A percentile compares a stretch with the other conserved stretches of the same genome.
Evolutionary conservation across 306 rosid genomes (phyloP).

Genomic region (Rosa lucieae): DNA sequence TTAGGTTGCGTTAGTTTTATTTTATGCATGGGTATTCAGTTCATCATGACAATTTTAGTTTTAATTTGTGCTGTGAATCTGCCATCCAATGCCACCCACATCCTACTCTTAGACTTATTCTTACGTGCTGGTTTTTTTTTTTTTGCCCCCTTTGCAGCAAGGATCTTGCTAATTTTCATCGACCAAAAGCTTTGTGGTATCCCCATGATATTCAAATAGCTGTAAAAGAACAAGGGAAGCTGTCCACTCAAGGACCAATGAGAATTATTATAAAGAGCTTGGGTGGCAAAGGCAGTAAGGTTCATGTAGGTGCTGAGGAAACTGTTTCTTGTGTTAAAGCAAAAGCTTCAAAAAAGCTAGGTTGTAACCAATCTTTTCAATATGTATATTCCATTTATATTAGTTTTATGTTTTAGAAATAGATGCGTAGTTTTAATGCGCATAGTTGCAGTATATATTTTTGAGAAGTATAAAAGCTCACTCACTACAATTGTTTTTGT

Average conservation of each 20-base stretch:
- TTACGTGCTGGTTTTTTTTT: conserved; percentile 17
- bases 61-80: not conserved
- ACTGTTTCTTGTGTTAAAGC: conserved; percentile 71
- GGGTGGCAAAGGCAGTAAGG: conserved; percentile 92
- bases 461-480: not conserved
- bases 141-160: conserved; percentile 52
- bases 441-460: not conserved
- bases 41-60: not conserved
- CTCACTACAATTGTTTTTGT: conserved; percentile 20
- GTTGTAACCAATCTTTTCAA: conserved; percentile 44
- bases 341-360: conserved; percentile 95
- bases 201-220: conserved; percentile 87
- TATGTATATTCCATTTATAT: conserved; percentile 17
- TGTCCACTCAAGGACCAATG: conserved; percentile 76
- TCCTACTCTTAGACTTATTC: conserved; percentile 21
- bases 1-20: not conserved
- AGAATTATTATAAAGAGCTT: conserved; percentile 84
- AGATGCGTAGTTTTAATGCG: conserved; percentile 3
- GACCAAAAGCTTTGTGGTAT: conserved; percentile 94
- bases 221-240: conserved; percentile 77
- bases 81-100: not conserved
- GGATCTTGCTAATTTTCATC: conserved; percentile 95
- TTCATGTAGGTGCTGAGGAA: conserved; percentile 80
- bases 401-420: conserved; percentile 1
- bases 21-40: not conserved